Evolutionary conservation across 2,329 filamentous ascomycete species (phyloP).

Genomic region (Didymellaceae sp.): DNA sequence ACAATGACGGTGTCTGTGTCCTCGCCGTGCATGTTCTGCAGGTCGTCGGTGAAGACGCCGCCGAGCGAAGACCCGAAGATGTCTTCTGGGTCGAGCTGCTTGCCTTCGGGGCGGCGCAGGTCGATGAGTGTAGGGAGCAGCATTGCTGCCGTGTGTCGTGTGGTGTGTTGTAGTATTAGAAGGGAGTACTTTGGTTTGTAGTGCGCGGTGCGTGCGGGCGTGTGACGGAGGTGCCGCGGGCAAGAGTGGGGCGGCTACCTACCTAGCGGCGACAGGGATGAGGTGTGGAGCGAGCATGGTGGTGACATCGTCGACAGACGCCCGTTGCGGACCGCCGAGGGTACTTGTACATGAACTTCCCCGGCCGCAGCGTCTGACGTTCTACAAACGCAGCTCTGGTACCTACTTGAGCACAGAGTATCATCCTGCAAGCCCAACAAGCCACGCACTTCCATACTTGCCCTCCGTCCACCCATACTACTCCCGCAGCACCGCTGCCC

Average conservation of each 20-base stretch:
- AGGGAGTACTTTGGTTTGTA: no score
- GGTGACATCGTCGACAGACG: constrained; percentile 29
- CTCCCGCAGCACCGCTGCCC: neutral
- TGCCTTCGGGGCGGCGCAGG: constrained; percentile 31
- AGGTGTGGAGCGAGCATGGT: neutral
- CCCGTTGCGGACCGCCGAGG: constrained; percentile 11
- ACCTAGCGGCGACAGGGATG: neutral
- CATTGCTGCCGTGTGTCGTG: constrained; percentile 26
- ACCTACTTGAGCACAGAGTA: no score
- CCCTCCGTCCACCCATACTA: neutral
- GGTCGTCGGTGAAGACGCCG: constrained; percentile 72
- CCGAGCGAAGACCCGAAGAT: constrained; percentile 65
- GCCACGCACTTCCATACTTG: neutral
- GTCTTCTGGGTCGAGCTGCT: constrained; percentile 61
- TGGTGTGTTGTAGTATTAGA: no score
- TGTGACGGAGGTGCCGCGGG: neutral
- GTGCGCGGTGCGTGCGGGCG: neutral
- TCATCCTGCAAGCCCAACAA: neutral
- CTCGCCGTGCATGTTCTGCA: constrained; percentile 71
- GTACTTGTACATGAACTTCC: neutral
- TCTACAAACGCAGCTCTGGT: no score
- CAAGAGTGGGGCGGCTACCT: constrained; percentile 1
- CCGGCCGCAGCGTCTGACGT: no score
- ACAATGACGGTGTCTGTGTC: constrained; percentile 61
- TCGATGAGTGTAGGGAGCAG: constrained; percentile 40